Conservation (phyloP, 2,329 filamentous ascomycete genomes). For the Pestalotiopsis sp. region DNA sequence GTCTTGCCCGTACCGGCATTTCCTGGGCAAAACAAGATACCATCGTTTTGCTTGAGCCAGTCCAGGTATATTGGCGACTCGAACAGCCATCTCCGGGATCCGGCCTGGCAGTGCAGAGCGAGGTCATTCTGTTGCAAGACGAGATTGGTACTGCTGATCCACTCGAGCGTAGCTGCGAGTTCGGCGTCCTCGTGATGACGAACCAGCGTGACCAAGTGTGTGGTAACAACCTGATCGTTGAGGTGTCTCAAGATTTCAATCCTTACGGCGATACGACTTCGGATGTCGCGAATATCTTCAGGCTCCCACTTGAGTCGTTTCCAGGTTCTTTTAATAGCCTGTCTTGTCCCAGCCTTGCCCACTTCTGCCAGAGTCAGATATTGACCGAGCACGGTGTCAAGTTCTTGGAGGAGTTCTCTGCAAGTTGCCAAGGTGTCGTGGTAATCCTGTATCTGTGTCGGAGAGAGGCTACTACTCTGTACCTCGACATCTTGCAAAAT, state of each 20-base stretch:
- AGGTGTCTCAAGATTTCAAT: background rate
- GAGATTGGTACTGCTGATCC: conserved; percentile 41
- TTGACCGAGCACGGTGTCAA: background rate
- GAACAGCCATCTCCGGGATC: conserved; percentile 49
- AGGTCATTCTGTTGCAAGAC: conserved; percentile 40
- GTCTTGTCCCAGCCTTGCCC: background rate
- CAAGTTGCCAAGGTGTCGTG: background rate
- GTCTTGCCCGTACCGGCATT: conserved; percentile 31
- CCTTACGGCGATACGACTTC: background rate
- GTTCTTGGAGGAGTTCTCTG: background rate
- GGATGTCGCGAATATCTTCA: background rate
- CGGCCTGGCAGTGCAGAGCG: conserved; percentile 34
- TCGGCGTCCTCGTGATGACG: background rate
- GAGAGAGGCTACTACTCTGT: too few species aligned
- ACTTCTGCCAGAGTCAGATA: background rate
- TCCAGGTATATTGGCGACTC: conserved; percentile 33
- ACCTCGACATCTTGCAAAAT: background rate
- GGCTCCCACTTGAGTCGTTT: background rate
- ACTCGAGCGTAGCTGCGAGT: conserved; percentile 33
- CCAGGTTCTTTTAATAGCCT: background rate
- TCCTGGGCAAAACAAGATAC: conserved; percentile 42
- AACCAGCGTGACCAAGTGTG: background rate
- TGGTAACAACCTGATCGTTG: background rate
- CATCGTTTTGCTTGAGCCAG: conserved; percentile 28
- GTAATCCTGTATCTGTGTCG: background rate